Evolutionary conservation across 768 basidiomycete species (phyloP).

Genomic region (Kwoniella botswanensis): DNA sequence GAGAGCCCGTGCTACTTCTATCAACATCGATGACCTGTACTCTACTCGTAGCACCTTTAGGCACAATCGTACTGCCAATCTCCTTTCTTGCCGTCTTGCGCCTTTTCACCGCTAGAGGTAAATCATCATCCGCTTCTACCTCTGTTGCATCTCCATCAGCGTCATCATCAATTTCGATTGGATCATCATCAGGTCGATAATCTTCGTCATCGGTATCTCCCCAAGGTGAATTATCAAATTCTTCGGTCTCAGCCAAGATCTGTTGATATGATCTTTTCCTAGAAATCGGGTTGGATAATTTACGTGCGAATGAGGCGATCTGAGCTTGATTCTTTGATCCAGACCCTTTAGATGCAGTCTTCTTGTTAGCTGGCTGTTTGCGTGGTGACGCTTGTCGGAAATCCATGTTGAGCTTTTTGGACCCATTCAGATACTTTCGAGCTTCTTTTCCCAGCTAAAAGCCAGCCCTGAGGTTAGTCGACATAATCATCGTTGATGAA

Average conservation of each 20-base stretch:
- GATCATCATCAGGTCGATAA: constrained; percentile 34
- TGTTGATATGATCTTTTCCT: constrained; percentile 40
- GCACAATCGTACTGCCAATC: constrained; percentile 1
- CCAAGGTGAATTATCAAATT: constrained; percentile 50
- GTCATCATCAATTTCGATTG: constrained; percentile 31
- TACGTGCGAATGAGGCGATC: constrained; percentile 21
- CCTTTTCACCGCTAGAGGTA: constrained; percentile 27
- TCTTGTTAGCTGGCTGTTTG: constrained; percentile 21
- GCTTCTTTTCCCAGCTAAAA: constrained; percentile 36
- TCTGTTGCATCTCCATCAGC: constrained; percentile 24
- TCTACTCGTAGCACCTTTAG: not conserved
- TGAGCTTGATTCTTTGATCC: constrained; percentile 11
- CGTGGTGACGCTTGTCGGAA: constrained; percentile 42
- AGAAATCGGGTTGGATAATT: constrained; percentile 35
- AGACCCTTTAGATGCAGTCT: constrained; percentile 10
- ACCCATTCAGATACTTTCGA: constrained; percentile 29
- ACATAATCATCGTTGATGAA: not conserved
- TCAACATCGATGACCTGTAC: constrained; percentile 16
- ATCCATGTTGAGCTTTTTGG: constrained; percentile 39
- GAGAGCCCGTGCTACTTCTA: constrained; percentile 25
- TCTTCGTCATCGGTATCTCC: constrained; percentile 49
- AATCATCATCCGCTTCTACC: constrained; percentile 30
- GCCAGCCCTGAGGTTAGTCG: not conserved
- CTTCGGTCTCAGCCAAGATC: constrained; percentile 37
- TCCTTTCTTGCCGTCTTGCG: constrained; percentile 26